Evolutionary conservation across 75 land plant species (phyloP).

Genomic region (Chamaecyparis obtusa): DNA sequence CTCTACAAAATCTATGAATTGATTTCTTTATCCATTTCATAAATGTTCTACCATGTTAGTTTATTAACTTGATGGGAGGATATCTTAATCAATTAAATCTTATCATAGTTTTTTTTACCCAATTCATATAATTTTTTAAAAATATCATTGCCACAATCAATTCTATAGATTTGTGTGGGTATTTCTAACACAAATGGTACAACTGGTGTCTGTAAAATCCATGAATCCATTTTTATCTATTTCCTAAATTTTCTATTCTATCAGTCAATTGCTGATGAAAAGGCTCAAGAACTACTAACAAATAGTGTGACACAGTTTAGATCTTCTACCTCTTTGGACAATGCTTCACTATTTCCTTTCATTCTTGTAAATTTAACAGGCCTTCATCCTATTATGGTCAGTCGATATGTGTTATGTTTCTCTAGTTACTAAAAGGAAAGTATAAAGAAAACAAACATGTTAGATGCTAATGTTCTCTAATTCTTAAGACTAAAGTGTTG

Average conservation of each 20-base stretch:
- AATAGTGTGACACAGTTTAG: background rate
- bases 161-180: background rate
- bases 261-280: background rate
- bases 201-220: too few relatives aligned
- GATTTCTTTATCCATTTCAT: background rate
- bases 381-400: background rate
- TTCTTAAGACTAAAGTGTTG: too few relatives aligned
- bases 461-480: too few relatives aligned
- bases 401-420: too few relatives aligned
- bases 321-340: background rate
- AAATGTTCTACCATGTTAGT: background rate
- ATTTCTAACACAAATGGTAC: too few relatives aligned
- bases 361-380: background rate
- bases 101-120: background rate
- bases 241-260: background rate
- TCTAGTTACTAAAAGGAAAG: too few relatives aligned
- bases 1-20: background rate
- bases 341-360: background rate
- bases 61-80: background rate
- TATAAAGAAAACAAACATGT: too few relatives aligned
- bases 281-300: too few relatives aligned
- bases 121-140: background rate
- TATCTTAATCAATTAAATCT: background rate
- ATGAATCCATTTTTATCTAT: too few relatives aligned
- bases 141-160: background rate